phyloP scores from a whole-genome alignment of 805 yeast species.

The Priceomyces haplophilus region DNA sequence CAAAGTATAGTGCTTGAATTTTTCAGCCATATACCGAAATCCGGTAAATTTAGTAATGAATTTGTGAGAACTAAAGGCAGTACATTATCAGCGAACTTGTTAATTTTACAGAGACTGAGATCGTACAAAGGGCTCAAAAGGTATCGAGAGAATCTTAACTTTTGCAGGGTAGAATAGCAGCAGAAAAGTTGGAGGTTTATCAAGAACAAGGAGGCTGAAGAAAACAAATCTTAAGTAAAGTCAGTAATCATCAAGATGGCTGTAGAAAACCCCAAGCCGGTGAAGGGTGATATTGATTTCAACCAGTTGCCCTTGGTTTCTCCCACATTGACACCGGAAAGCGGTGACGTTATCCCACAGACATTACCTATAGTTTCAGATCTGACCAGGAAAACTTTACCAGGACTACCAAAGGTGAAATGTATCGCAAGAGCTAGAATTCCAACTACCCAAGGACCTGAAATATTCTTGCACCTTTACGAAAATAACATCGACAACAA shows the following conservation, averaged over 20 bases:
- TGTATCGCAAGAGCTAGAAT: conserved; percentile 94
- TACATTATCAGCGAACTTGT: background rate
- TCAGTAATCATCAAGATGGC: conserved; percentile 1
- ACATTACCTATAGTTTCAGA: conserved; percentile 18
- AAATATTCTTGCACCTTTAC: conserved; percentile 87
- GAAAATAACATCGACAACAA: conserved; percentile 82
- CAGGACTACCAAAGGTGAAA: conserved; percentile 65
- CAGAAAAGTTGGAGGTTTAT: background rate
- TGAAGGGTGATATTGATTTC: conserved; percentile 10
- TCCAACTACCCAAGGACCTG: conserved; percentile 94
- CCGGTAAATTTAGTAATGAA: conserved; percentile 3
- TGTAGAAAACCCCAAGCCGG: conserved; percentile 8
- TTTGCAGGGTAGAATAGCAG: background rate
- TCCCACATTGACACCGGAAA: conserved; percentile 20
- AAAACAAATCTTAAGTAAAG: background rate
- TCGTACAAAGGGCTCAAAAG: background rate
- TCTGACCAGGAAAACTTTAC: conserved; percentile 28
- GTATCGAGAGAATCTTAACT: too few species aligned
- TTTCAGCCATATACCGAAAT: conserved; percentile 3
- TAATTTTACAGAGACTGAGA: background rate
- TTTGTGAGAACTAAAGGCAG: background rate
- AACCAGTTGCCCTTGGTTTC: conserved; percentile 22
- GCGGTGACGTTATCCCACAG: conserved; percentile 9
- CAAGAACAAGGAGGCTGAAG: background rate
- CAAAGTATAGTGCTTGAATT: background rate